Evolutionary conservation across 73 alveolate genomes (phyloP), one percentile per base, ranked within the genome.

Genomic region (Paramecium primaurelia): DNA sequence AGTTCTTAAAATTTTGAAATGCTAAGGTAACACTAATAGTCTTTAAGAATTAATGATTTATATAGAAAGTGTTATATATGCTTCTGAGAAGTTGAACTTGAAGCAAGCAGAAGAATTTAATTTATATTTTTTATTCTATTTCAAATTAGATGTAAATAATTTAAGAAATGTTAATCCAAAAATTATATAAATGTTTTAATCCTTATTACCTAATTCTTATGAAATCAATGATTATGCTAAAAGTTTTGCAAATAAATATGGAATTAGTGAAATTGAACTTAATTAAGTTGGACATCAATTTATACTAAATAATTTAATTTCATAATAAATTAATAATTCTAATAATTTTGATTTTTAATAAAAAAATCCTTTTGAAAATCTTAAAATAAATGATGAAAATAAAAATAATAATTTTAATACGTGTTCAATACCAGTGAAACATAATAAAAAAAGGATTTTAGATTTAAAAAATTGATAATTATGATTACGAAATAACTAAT

Each of bases 11-110:
- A 80, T 80, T 25, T n/a, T 2, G 4, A 4, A 0, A 47, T 18
- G 37, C 8, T 3, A 49, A 45, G 91, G 91, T 20, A 58, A 80
- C 3, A 59, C 58, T 8, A 10, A 14, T 26, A 10, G 18, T 4
- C 26, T 80, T 12, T 12, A 26, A 10, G 58, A 47, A 8, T 25
- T 42, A 26, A 80, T 80, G 77, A 34, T 68, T n/a, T 80, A 45
- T 36, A 45, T 80, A 26, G 91, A 80, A 80, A 80, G 91, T 36
- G 16, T 80, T 9, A 28, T 80, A 10, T 45, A 16, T 80, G 77
- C 91, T 10, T 59, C 91, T 25, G 58, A 80, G 1, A 80, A 45
- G 7, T 26, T 80, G 26, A 45, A 80, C 37, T n/a, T 45, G 8
- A 10, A 20, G 11, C 12, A 80, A 80, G 58, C 58, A 11, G 8